phyloP scores from a whole-genome alignment of 148 eudicot genomes.

The Rhododendron simsii region DNA sequence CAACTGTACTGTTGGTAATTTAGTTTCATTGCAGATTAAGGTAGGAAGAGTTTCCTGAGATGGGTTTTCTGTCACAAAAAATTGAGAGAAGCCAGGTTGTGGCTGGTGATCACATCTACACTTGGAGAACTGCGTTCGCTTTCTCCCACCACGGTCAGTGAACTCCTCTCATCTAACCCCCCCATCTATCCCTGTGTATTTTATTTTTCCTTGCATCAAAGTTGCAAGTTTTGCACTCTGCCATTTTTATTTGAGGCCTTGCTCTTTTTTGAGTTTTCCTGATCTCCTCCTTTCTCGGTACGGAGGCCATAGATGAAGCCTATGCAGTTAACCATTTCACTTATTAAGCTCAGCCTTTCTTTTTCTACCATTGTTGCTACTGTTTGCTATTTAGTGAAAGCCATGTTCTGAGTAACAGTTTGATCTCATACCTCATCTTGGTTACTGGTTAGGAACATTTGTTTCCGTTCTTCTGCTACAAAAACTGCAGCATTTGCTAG shows the following conservation, averaged over 20 bases:
- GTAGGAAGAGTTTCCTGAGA: not conserved
- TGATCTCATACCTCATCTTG: not conserved
- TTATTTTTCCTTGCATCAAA: not conserved
- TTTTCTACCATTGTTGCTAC: not conserved
- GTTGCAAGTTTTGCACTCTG: not conserved
- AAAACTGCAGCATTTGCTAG: not conserved
- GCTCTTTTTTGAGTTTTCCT: too few species aligned
- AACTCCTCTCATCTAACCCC: not conserved
- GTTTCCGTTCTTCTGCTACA: not conserved
- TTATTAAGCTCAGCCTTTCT: not conserved
- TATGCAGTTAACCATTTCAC: not conserved
- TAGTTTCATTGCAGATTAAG: not conserved
- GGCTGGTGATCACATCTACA: conserved; percentile 23
- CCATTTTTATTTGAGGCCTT: not conserved
- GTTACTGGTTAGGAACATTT: not conserved
- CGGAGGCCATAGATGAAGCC: not conserved
- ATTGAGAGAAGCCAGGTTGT: conserved; percentile 10
- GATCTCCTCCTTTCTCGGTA: not conserved
- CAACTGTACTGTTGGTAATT: not conserved
- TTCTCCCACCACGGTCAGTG: conserved; percentile 24
- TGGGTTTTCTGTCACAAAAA: conserved; percentile 9
- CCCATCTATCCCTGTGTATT: not conserved
- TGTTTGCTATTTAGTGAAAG: not conserved
- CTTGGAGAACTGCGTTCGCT: conserved; percentile 16
- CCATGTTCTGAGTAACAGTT: not conserved